These are phyloP conservation scores for Diaporthe nobilis DNA, from an alignment of 2,329 filamentous ascomycete species.

Conservation along the genomic window DNA sequence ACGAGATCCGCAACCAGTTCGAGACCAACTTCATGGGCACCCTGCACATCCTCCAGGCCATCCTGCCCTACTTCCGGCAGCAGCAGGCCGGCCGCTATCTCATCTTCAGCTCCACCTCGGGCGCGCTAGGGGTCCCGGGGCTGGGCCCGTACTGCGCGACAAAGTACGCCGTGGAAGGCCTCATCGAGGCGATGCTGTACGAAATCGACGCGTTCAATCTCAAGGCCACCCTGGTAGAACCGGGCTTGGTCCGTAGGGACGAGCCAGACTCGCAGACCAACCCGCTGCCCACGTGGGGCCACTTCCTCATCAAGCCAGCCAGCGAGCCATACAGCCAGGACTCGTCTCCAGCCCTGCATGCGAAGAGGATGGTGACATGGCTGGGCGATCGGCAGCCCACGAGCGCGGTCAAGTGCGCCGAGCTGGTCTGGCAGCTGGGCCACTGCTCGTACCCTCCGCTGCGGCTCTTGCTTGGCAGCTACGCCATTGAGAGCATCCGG, in stretches of 20 bases:
- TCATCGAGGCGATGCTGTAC: constrained; percentile 97
- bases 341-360: constrained; percentile 88
- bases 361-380: constrained; percentile 94
- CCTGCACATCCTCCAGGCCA: constrained; percentile 91
- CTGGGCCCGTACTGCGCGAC: constrained; percentile 95
- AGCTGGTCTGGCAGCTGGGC: constrained; percentile 93
- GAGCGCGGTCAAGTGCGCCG: constrained; percentile 91
- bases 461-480: constrained; percentile 88
- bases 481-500: constrained; percentile 95
- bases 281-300: constrained; percentile 85
- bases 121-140: constrained; percentile 93
- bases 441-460: constrained; percentile 96
- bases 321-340: constrained; percentile 84
- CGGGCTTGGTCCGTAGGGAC: constrained; percentile 88
- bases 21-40: constrained; percentile 98
- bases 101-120: constrained; percentile 94
- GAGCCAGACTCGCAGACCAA: constrained; percentile 73
- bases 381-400: constrained; percentile 92
- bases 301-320: constrained; percentile 90
- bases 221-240: constrained; percentile 93
- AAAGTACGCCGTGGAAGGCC: constrained; percentile 95
- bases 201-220: constrained; percentile 93
- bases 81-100: constrained; percentile 85
- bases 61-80: constrained; percentile 87
- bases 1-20: constrained; percentile 95